These are phyloP conservation scores for Miamiensis avidus DNA, from an alignment of 169 alveolate species.

Conservation along the genomic window DNA sequence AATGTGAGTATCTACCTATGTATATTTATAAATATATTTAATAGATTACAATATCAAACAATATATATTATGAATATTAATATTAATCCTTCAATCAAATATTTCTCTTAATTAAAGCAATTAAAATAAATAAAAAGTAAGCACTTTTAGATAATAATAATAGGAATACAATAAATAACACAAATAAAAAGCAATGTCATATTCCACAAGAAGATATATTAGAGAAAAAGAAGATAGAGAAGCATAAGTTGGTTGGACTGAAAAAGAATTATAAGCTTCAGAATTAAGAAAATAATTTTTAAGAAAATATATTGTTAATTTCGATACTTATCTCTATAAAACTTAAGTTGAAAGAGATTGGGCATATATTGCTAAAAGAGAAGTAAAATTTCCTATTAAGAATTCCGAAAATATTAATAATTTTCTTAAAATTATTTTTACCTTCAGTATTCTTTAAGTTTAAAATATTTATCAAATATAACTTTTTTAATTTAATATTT, in stretches of 20 bases:
- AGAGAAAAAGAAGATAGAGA: constrained; percentile 36
- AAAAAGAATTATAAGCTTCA: constrained; percentile 44
- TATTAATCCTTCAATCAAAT: too few relatives aligned
- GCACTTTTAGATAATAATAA: constrained; percentile 15
- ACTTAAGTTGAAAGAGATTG: constrained; percentile 71
- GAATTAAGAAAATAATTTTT: constrained; percentile 43
- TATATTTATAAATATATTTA: too few relatives aligned
- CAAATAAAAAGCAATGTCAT: constrained; percentile 34
- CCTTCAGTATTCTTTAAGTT: too few relatives aligned
- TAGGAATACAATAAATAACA: constrained; percentile 5
- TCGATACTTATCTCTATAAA: constrained; percentile 42
- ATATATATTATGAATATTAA: too few relatives aligned
- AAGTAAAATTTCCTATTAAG: too few relatives aligned
- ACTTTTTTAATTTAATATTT: too few relatives aligned
- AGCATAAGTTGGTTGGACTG: constrained; percentile 32
- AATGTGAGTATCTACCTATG: too few relatives aligned
- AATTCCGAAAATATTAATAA: too few relatives aligned
- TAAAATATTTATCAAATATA: too few relatives aligned
- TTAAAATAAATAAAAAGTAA: constrained; percentile 9
- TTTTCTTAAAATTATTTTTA: too few relatives aligned
- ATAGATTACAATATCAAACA: too few relatives aligned
- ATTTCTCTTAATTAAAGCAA: too few relatives aligned
- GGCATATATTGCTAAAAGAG: constrained; percentile 70
- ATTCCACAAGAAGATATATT: constrained; percentile 45
- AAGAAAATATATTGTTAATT: constrained; percentile 39